phyloP scores from a whole-genome alignment of 345 rosid species.

The Moricandia moricandioides region DNA sequence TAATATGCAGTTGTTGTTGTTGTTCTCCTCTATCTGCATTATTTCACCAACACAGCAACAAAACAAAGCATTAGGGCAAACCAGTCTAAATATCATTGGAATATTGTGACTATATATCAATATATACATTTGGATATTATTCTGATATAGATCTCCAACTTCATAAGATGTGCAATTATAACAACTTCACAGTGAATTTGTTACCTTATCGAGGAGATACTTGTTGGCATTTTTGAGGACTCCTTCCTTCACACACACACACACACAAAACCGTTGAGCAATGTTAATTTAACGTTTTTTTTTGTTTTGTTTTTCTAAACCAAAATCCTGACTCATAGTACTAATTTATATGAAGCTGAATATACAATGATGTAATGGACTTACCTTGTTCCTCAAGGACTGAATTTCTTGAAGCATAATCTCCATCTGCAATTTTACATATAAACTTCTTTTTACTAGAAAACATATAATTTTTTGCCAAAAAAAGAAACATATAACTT shows the following conservation, averaged over 20 bases:
- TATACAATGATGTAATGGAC: constrained; percentile 3
- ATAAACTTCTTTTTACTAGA: background rate
- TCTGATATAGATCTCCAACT: background rate
- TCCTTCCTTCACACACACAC: constrained; percentile 60
- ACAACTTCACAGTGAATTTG: background rate
- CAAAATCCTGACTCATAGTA: constrained; percentile 1
- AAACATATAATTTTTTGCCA: background rate
- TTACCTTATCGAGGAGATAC: constrained; percentile 76
- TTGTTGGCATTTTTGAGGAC: constrained; percentile 67
- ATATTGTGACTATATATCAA: background rate
- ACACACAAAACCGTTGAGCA: background rate
- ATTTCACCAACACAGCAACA: constrained; percentile 18
- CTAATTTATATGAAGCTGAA: background rate
- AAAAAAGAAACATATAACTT: background rate
- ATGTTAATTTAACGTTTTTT: background rate
- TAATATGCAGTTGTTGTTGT: constrained; percentile 40
- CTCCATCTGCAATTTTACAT: constrained; percentile 57
- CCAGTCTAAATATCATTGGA: background rate
- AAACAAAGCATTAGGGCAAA: background rate
- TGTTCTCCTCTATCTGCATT: constrained; percentile 64
- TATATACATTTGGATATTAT: background rate
- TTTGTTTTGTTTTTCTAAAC: constrained; percentile 1
- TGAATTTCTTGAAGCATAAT: constrained; percentile 77
- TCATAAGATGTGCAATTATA: background rate
- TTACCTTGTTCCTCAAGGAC: constrained; percentile 70